Conservation (phyloP, 2,329 filamentous ascomycete species). For the Bipolaris cookei region DNA sequence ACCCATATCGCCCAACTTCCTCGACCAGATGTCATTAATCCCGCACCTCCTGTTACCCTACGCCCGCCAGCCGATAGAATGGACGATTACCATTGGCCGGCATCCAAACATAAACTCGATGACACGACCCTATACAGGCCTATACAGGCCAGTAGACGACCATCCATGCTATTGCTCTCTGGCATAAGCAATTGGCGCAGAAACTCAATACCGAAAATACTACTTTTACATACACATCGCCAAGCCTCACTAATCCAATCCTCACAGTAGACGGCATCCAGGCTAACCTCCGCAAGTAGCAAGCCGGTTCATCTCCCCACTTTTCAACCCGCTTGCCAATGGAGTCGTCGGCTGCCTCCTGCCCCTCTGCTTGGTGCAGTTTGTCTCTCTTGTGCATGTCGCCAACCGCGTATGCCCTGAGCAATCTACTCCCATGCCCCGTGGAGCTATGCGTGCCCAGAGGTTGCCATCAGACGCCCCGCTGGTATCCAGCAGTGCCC, state of each 20-base stretch:
- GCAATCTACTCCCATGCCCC: conserved; percentile 16
- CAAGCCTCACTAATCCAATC: conserved; percentile 32
- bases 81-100: neutral
- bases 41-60: neutral
- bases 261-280: conserved; percentile 23
- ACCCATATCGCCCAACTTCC: conserved; percentile 8
- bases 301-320: conserved; percentile 30
- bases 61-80: neutral
- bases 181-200: neutral
- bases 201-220: conserved; percentile 16
- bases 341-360: conserved; percentile 11
- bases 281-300: conserved; percentile 34
- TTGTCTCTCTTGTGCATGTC: conserved; percentile 17
- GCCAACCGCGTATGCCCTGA: conserved; percentile 30
- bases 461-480: conserved; percentile 16
- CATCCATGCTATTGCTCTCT: neutral
- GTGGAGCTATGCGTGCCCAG: conserved; percentile 8
- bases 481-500: conserved; percentile 18
- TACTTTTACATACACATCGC: conserved; percentile 25
- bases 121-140: neutral
- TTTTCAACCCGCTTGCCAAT: conserved; percentile 30
- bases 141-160: neutral
- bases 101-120: neutral
- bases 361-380: conserved; percentile 19
- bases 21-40: neutral